Percentiles rank a stretch among this genome's conserved stretches.
Conservation (phyloP, 179 eudicot species). For the Heliamphora pulchella region DNA sequence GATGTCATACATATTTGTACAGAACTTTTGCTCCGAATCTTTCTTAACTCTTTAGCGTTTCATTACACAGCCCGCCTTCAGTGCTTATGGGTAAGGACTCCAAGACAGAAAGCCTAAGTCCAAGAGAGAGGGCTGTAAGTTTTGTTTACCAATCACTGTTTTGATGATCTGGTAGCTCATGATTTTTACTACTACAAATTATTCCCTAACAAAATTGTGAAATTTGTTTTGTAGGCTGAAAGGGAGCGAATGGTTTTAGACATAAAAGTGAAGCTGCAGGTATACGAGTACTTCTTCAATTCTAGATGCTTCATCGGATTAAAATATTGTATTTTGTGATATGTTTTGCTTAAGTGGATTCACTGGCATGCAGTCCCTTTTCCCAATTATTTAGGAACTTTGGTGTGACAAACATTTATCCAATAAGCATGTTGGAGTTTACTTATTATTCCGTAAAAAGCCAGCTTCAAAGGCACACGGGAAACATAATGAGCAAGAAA, state of each 20-base stretch:
- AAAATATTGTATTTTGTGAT: neutral
- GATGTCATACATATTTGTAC: neutral
- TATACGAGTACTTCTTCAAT: conserved; percentile 15
- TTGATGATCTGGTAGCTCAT: conserved; percentile 12
- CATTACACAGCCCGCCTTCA: conserved; percentile 34
- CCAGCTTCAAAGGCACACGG: neutral
- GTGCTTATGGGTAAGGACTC: conserved; percentile 34
- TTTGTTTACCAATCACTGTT: conserved; percentile 1
- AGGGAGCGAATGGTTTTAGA: conserved; percentile 97
- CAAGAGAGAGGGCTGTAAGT: conserved; percentile 96
- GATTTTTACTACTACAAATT: conserved; percentile 5
- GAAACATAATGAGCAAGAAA: neutral
- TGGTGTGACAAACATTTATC: neutral
- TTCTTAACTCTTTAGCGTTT: neutral
- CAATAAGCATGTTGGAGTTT: neutral
- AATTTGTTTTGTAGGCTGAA: conserved; percentile 61
- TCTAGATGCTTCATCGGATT: neutral
- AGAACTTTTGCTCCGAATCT: neutral
- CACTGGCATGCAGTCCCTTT: neutral
- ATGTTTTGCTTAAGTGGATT: neutral
- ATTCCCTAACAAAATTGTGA: conserved; percentile 10
- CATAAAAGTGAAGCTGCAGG: conserved; percentile 98
- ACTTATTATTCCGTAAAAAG: neutral
- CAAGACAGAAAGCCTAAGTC: conserved; percentile 79
- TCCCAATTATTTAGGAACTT: neutral